Conservation (phyloP, 2,329 filamentous ascomycete species). For the Cytospora paraplurivora region DNA sequence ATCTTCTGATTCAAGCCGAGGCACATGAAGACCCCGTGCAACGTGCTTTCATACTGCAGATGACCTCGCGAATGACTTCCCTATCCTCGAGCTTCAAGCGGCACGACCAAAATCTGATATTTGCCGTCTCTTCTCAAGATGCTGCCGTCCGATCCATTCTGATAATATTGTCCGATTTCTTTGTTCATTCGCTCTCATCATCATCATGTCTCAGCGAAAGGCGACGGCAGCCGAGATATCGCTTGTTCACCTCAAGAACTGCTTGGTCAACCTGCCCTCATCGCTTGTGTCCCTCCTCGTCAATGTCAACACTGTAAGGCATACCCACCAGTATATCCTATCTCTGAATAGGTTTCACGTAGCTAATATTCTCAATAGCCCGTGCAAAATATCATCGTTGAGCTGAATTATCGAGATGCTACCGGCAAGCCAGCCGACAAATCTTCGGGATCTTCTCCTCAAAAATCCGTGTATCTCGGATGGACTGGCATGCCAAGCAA, state of each 20-base stretch:
- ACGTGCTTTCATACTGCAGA: not conserved
- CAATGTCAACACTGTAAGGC: slow-evolving; percentile 83
- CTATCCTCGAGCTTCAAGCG: not conserved
- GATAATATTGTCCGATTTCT: not conserved
- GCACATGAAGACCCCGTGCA: not conserved
- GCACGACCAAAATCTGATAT: not conserved
- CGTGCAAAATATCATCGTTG: slow-evolving; percentile 94
- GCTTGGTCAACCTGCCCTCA: slow-evolving; percentile 87
- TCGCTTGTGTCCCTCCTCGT: slow-evolving; percentile 82
- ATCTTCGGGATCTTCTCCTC: slow-evolving; percentile 48
- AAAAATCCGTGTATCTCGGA: slow-evolving; percentile 79
- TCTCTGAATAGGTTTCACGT: not conserved
- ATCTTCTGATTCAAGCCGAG: not conserved
- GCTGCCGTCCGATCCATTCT: not conserved
- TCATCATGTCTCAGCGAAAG: slow-evolving; percentile 38
- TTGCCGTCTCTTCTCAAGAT: not conserved
- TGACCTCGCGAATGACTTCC: not conserved
- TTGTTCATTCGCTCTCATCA: not conserved
- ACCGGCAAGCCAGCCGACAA: slow-evolving; percentile 44
- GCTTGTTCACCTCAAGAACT: slow-evolving; percentile 87
- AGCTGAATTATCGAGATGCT: slow-evolving; percentile 74
- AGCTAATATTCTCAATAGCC: slow-evolving; percentile 55
- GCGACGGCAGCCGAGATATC: slow-evolving; percentile 80
- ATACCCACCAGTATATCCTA: slow-evolving; percentile 12
- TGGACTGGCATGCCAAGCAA: slow-evolving; percentile 99